These are phyloP conservation scores for Encephalitozoon intestinalis DNA, from an alignment of 371 early-diverging fungal species.

Conservation along the genomic window DNA sequence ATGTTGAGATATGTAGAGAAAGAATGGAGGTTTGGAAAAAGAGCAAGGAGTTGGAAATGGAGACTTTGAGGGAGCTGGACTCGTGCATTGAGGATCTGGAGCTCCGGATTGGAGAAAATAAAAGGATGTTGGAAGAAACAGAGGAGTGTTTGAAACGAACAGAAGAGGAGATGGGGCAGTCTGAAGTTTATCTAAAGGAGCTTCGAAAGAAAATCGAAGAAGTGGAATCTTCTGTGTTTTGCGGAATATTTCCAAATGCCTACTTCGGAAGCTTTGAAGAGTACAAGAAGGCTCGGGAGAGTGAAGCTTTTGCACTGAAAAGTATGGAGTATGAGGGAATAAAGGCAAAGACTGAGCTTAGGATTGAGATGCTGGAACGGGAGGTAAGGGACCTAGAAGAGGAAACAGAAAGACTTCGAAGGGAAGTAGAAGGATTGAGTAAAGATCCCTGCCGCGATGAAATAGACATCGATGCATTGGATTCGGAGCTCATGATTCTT, in stretches of 20 bases:
- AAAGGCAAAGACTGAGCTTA: neutral
- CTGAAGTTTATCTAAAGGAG: neutral
- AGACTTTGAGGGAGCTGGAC: neutral
- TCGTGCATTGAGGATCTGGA: neutral
- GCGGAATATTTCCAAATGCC: neutral
- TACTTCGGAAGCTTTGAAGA: slow-evolving; percentile 18
- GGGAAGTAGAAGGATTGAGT: slow-evolving; percentile 2
- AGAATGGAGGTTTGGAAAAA: slow-evolving; percentile 23
- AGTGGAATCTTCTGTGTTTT: neutral
- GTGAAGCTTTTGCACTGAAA: slow-evolving; percentile 3
- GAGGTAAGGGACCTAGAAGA: slow-evolving; percentile 17
- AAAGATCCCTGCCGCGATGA: neutral
- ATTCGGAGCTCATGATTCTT: slow-evolving; percentile 58
- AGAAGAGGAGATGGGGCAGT: neutral
- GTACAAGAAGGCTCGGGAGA: slow-evolving; percentile 22
- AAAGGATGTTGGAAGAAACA: neutral
- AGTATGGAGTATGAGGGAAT: slow-evolving; percentile 22
- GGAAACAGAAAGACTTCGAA: slow-evolving; percentile 8
- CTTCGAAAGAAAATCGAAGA: neutral
- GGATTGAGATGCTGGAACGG: slow-evolving; percentile 1
- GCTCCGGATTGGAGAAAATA: neutral
- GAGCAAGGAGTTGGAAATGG: slow-evolving; percentile 6
- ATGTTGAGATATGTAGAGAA: slow-evolving; percentile 35
- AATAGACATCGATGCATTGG: neutral
- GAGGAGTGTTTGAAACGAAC: neutral